A percentile compares a stretch with the other conserved stretches of the same genome.
Evolutionary conservation across 176 grass and related monocot species (phyloP).

Genomic region (Oryza brachyantha): DNA sequence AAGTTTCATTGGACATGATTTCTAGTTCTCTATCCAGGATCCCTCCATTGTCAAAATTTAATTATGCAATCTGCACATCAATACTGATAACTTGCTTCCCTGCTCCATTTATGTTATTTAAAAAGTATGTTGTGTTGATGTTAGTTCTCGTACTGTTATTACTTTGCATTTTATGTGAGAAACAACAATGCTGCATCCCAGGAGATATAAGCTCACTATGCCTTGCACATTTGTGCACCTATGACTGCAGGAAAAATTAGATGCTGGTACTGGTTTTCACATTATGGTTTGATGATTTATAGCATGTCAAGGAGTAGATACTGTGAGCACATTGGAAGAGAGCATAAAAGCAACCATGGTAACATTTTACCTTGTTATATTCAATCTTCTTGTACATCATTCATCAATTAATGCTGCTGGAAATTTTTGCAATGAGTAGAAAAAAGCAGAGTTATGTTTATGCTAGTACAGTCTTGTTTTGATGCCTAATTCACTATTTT

Average conservation of each 20-base stretch:
- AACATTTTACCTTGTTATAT: constrained; percentile 10
- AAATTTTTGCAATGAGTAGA: background rate
- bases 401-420: background rate
- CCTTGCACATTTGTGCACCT: constrained; percentile 16
- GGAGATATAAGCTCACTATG: background rate
- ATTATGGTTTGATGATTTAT: constrained; percentile 77
- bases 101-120: constrained; percentile 8
- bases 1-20: background rate
- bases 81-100: background rate
- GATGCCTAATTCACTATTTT: background rate
- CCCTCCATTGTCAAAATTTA: background rate
- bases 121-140: background rate
- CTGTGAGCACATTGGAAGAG: constrained; percentile 92
- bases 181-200: constrained; percentile 5
- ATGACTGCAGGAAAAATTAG: constrained; percentile 71
- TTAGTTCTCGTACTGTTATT: constrained; percentile 7
- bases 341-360: constrained; percentile 99
- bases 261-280: constrained; percentile 91
- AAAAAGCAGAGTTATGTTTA: background rate
- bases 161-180: background rate
- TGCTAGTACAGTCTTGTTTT: background rate
- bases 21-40: background rate
- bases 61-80: background rate
- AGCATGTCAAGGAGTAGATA: constrained; percentile 87
- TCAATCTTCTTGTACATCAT: background rate